Evolutionary conservation across 1,284 basidiomycete species (phyloP), one percentile per base, ranked within the genome.

Genomic region (Leccinum pseudoinsigne): DNA sequence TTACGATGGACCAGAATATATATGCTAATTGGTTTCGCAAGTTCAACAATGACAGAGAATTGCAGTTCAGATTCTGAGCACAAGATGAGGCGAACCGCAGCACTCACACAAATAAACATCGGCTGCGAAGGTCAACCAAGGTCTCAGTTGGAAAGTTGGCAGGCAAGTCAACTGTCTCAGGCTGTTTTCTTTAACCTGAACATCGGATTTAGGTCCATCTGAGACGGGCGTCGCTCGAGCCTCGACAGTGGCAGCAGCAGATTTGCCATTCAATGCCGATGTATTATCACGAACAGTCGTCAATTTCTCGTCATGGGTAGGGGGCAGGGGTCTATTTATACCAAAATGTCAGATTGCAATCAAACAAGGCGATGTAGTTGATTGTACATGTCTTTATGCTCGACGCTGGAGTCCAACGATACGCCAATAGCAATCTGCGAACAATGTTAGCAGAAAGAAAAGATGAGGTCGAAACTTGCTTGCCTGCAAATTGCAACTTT

Each of bases 1-100:
- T 96, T 71, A 93, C 86, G 50, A 93, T 82, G 0, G 95, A 93
- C 94, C 94, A 97, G 73, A 92, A 95, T 16, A 92, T 82, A 68
- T 91, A 93, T 1, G 91, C 94, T 94, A 70, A 62, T 64, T n/a
- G 38, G 8, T n/a, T 59, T 54, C 50, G 40, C 23, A 26, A 53
- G 40, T 57, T 16, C 31, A 38, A 34, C 28, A 36, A 34, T 36
- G 54, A 12, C 28, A 8, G 26, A 59, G 60, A 67, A 82, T 81
- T 76, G 12, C 81, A 72, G 70, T 84, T 86, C 26, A 84, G 63
- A 53, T 18, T 55, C 23, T 57, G 68, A 63, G 84, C 81, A 9
- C 9, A 40, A 63, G 55, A 23, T 51, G 45, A 58, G 10, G 42
- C 11, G 11, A 62, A 57, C 18, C 12, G 14, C 26, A 26, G 26